phyloP scores from a whole-genome alignment of 345 rosid species.

The Rhodamnia rubescens region DNA sequence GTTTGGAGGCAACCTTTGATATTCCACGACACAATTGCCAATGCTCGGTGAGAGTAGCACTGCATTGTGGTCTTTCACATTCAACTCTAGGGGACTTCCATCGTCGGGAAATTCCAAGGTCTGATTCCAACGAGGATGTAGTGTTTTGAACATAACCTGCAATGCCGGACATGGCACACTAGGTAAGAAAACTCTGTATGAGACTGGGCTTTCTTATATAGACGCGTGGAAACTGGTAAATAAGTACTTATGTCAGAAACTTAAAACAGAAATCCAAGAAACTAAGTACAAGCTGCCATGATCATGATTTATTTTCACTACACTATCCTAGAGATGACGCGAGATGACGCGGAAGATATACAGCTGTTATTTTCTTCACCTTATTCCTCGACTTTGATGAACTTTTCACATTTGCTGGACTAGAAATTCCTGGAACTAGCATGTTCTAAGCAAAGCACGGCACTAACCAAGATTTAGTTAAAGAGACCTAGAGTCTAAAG shows the following conservation, averaged over 20 bases:
- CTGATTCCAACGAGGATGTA: constrained; percentile 82
- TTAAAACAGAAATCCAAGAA: background rate
- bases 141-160: constrained; percentile 69
- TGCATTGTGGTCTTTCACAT: constrained; percentile 85
- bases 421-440: background rate
- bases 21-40: constrained; percentile 79
- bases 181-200: background rate
- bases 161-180: background rate
- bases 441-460: background rate
- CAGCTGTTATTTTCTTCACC: background rate
- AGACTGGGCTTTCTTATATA: background rate
- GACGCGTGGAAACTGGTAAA: background rate
- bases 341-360: background rate
- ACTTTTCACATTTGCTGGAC: background rate
- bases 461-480: background rate
- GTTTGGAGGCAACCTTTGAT: constrained; percentile 74
- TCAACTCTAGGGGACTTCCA: constrained; percentile 63
- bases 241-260: background rate
- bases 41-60: constrained; percentile 76
- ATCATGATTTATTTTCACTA: background rate
- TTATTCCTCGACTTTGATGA: background rate
- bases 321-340: background rate
- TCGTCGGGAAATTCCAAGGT: constrained; percentile 85
- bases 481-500: background rate
- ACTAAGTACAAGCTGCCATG: background rate